Percentiles rank a stretch among this genome's conserved stretches.
These are phyloP conservation scores for Talaromyces sp. DNA, from an alignment of 2,329 filamentous ascomycete genomes.

Conservation along the genomic window DNA sequence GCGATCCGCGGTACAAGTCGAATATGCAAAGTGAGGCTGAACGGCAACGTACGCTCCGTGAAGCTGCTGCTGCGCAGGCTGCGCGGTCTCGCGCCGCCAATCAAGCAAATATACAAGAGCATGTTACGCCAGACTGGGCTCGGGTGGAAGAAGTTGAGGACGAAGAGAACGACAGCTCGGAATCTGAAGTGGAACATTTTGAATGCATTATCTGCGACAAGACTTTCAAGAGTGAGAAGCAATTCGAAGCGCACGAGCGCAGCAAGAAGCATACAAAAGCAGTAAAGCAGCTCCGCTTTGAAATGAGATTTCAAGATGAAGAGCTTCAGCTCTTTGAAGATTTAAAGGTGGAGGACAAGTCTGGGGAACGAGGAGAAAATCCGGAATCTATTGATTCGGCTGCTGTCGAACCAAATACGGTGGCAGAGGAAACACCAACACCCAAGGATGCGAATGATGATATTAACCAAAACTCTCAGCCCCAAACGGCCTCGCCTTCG, in stretches of 20 bases:
- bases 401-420: background rate
- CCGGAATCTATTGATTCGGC: background rate
- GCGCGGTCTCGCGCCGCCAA: slow-evolving; percentile 76
- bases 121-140: slow-evolving; percentile 68
- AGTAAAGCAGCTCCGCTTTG: slow-evolving; percentile 68
- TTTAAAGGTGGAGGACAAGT: slow-evolving; percentile 9
- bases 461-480: background rate
- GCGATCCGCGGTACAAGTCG: slow-evolving; percentile 76
- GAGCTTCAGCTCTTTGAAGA: slow-evolving; percentile 27
- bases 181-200: slow-evolving; percentile 47
- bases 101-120: slow-evolving; percentile 62
- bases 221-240: slow-evolving; percentile 81
- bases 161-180: slow-evolving; percentile 39
- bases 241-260: slow-evolving; percentile 85
- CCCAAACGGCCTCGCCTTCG: background rate
- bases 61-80: slow-evolving; percentile 76
- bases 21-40: slow-evolving; percentile 75
- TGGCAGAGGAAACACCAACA: background rate
- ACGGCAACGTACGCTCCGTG: slow-evolving; percentile 69
- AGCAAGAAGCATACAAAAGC: slow-evolving; percentile 95
- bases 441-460: background rate
- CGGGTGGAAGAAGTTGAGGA: slow-evolving; percentile 40
- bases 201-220: slow-evolving; percentile 61
- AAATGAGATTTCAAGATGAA: slow-evolving; percentile 77
- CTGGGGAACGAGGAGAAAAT: background rate